Conservation (phyloP, 495 filamentous ascomycete genomes). For the Talaromyces thailandensis region DNA sequence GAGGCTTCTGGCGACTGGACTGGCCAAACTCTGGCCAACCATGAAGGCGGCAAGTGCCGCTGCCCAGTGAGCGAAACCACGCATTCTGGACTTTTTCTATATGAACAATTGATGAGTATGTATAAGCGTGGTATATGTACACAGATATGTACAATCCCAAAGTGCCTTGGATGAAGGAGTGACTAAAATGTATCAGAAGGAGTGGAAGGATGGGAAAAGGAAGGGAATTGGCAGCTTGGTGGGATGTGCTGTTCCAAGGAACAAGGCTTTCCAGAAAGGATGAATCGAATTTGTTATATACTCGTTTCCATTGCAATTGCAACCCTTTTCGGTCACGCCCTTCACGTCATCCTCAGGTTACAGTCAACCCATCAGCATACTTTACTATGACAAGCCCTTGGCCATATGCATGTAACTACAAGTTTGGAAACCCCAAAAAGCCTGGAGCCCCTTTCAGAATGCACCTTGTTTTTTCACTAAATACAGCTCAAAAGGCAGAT, state of each 20-base stretch:
- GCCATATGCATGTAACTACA: neutral
- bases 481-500: neutral
- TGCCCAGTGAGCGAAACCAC: neutral
- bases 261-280: neutral
- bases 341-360: constrained; percentile 1
- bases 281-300: neutral
- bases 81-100: neutral
- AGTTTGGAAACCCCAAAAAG: neutral
- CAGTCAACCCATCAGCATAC: neutral
- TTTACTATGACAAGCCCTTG: neutral
- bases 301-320: neutral
- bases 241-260: neutral
- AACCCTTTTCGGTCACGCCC: neutral
- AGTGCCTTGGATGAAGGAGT: neutral
- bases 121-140: neutral
- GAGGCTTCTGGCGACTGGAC: neutral
- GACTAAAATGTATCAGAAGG: neutral
- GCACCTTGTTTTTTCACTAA: neutral
- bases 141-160: neutral
- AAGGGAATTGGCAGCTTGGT: neutral
- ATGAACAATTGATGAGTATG: neutral
- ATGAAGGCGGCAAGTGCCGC: constrained; percentile 4
- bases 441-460: neutral
- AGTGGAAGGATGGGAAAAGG: neutral
- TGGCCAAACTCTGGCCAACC: constrained; percentile 2